Base-by-base conservation (phyloP, 2,329 filamentous ascomycete species). In the Thielaviopsis populi region DNA sequence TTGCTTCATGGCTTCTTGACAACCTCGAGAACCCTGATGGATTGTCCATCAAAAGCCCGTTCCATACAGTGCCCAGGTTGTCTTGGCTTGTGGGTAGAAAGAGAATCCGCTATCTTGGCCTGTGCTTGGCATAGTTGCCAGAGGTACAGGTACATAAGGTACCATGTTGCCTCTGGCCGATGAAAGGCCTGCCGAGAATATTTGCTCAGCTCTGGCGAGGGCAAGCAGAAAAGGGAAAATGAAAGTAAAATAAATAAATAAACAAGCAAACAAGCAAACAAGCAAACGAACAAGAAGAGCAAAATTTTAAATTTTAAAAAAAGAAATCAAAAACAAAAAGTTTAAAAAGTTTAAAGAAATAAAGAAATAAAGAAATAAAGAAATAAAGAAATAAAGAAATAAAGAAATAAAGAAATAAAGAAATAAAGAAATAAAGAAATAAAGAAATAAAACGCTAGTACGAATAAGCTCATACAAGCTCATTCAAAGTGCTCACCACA, bases 1-100 rank as follows among this genome's bases (percentile, higher is more conserved):
- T n/a, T n/a, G n/a, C n/a, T n/a, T n/a, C n/a, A n/a, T n/a, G 50
- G 50, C 50, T 56, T 56, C 37, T 56, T 56, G 50, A 56, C 50
- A 56, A 22, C 30, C 27, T 37, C 17, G 27, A 56, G 50, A 56
- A 56, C 50, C 50, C 50, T 56, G 50, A 56, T 56, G 50, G 50
- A 56, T 56, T 56, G 50, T 33, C 27, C 50, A 27, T 56, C 50
- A 33, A 56, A 56, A 56, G 50, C 50, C 50, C 50, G 50, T 56
- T 56, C 50, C 50, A 10, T 56, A 56, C 17, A n/a, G 27, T n/a
- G 50, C 17, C 24, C 50, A 56, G n/a, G 7, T 56, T 56, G 50
- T 56, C 27, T 30, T 56, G 50, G 50, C 50, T 56, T 56, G 50
- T 56, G 50, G 50, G 50, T 56, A 56, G n/a, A 30, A 56, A 37